Evolutionary conservation across 371 early-diverging fungal genomes (phyloP).

Genomic region (Smittium mucronatum): DNA sequence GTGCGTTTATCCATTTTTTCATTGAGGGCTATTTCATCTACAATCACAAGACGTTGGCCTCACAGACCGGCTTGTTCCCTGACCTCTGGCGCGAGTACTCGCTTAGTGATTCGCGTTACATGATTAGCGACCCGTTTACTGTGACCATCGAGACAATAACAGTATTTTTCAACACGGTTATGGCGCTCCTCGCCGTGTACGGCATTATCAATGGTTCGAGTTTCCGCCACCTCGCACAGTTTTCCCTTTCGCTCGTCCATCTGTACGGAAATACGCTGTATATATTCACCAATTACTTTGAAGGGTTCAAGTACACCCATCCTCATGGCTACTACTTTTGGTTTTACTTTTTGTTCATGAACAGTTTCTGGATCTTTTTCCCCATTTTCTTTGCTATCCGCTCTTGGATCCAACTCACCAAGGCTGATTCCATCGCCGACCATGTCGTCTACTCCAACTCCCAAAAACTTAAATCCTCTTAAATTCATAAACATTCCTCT

Average conservation of each 20-base stretch:
- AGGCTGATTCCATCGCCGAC: conserved; percentile 30
- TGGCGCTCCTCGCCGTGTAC: conserved; percentile 51
- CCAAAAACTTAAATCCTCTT: too few species aligned
- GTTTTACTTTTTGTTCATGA: conserved; percentile 61
- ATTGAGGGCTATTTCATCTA: conserved; percentile 80
- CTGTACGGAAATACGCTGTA: conserved; percentile 66
- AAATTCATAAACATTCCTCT: too few species aligned
- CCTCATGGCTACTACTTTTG: conserved; percentile 61
- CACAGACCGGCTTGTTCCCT: conserved; percentile 47
- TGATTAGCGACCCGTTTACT: conserved; percentile 62
- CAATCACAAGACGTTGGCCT: conserved; percentile 45
- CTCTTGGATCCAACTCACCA: conserved; percentile 30
- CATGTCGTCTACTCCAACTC: conserved; percentile 19
- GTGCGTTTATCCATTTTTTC: conserved; percentile 60
- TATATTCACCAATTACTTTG: conserved; percentile 47
- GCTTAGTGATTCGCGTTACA: conserved; percentile 72
- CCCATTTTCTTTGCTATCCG: conserved; percentile 39
- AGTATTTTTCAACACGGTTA: conserved; percentile 66
- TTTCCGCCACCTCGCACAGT: conserved; percentile 50
- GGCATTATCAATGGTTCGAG: conserved; percentile 45
- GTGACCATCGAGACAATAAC: conserved; percentile 74
- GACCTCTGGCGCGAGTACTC: conserved; percentile 90
- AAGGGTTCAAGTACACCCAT: conserved; percentile 45
- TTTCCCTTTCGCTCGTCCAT: conserved; percentile 55
- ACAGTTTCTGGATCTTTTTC: conserved; percentile 56